These are phyloP conservation scores for Rhodotorula kratochvilovae DNA, from an alignment of 768 basidiomycete genomes.

Conservation along the genomic window DNA sequence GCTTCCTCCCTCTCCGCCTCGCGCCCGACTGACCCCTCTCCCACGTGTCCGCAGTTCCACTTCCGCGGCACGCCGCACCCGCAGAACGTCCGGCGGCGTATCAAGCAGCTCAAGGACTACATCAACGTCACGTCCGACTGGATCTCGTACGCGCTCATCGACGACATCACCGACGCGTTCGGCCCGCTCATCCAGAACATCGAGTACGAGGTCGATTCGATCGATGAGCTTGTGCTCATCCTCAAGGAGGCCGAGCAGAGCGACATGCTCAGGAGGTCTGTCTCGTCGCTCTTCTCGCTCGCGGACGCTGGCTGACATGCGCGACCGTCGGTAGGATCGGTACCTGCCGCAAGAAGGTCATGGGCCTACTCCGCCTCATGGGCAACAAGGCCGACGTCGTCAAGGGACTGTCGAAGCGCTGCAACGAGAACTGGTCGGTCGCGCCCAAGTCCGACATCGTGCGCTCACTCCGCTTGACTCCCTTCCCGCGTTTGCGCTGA, in stretches of 20 bases:
- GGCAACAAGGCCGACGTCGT: constrained; percentile 99
- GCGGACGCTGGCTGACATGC: background rate
- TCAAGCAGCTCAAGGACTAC: constrained; percentile 98
- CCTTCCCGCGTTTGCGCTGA: constrained; percentile 56
- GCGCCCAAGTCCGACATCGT: constrained; percentile 98
- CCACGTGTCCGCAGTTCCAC: constrained; percentile 64
- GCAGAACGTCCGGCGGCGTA: constrained; percentile 93
- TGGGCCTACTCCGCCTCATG: constrained; percentile 93
- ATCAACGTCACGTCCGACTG: constrained; percentile 98
- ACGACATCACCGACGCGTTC: constrained; percentile 99
- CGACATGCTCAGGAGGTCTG: constrained; percentile 82
- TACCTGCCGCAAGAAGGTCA: constrained; percentile 97
- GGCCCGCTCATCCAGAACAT: constrained; percentile 97
- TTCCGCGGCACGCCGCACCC: constrained; percentile 96
- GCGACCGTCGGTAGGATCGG: constrained; percentile 62
- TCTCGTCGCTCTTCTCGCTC: background rate
- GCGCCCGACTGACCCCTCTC: background rate
- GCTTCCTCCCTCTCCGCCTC: background rate
- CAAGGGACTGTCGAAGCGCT: constrained; percentile 94
- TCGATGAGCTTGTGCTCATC: constrained; percentile 95
- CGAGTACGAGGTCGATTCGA: constrained; percentile 98
- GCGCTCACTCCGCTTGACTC: constrained; percentile 59
- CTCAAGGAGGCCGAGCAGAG: constrained; percentile 92
- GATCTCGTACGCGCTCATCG: constrained; percentile 99
- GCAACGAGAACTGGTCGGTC: constrained; percentile 97